These are phyloP conservation scores for Chytriomyces hyalinus DNA, from an alignment of 192 early-diverging fungal species.

Conservation along the genomic window DNA sequence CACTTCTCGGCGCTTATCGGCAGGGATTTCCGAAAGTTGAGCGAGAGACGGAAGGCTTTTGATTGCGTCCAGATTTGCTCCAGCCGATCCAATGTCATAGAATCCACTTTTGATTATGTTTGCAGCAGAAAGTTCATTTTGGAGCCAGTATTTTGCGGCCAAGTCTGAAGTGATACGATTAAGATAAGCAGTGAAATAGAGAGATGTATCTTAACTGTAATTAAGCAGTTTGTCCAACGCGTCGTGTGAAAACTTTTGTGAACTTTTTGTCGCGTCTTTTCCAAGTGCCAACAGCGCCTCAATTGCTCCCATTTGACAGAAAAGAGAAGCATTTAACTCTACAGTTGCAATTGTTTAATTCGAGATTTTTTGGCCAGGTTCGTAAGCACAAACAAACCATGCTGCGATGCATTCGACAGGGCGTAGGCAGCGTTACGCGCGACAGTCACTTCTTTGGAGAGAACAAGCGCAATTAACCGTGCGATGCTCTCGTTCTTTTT, in stretches of 20 bases:
- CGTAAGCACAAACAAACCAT: slow-evolving; percentile 35
- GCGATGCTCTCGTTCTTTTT: slow-evolving; percentile 36
- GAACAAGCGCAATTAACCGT: slow-evolving; percentile 49
- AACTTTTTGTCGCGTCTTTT: slow-evolving; percentile 45
- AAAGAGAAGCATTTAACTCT: slow-evolving; percentile 53
- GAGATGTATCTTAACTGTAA: slow-evolving; percentile 43
- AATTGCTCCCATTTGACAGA: slow-evolving; percentile 56
- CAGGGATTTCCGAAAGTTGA: slow-evolving; percentile 38
- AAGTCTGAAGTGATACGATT: slow-evolving; percentile 44
- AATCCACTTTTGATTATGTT: slow-evolving; percentile 59
- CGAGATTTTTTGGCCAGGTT: neutral
- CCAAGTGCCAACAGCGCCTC: slow-evolving; percentile 53
- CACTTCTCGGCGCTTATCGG: slow-evolving; percentile 60
- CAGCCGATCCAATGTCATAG: slow-evolving; percentile 62
- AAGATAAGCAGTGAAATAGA: slow-evolving; percentile 16
- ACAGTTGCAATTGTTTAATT: neutral
- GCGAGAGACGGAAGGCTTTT: slow-evolving; percentile 47
- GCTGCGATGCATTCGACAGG: slow-evolving; percentile 51
- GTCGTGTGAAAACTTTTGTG: slow-evolving; percentile 57
- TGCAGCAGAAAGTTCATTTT: slow-evolving; percentile 44
- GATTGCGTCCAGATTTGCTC: slow-evolving; percentile 37
- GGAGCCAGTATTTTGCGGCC: slow-evolving; percentile 64
- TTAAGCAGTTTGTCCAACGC: slow-evolving; percentile 65
- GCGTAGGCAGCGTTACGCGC: slow-evolving; percentile 60
- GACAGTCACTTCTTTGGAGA: slow-evolving; percentile 50